phyloP scores from a whole-genome alignment of 2,329 filamentous ascomycete genomes.

The Aspergillus pseudoterreus region DNA sequence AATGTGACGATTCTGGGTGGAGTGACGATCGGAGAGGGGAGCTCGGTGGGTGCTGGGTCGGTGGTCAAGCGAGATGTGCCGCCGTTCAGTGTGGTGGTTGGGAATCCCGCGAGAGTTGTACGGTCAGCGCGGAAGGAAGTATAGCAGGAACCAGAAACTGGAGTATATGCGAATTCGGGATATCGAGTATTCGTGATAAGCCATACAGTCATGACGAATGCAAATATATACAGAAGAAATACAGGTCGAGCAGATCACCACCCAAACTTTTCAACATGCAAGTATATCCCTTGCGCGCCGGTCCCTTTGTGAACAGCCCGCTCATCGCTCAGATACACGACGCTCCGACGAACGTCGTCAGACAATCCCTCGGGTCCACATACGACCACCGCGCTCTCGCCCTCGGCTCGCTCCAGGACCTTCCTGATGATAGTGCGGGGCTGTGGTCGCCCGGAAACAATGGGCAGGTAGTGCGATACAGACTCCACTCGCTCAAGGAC shows the following conservation, averaged over 20 bases:
- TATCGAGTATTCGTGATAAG: background rate
- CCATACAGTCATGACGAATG: background rate
- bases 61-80: slow-evolving; percentile 59
- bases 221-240: background rate
- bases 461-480: slow-evolving; percentile 8
- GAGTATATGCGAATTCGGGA: background rate
- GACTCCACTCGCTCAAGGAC: slow-evolving; percentile 2
- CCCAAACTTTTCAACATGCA: slow-evolving; percentile 58
- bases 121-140: slow-evolving; percentile 1
- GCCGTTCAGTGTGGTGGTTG: slow-evolving; percentile 32
- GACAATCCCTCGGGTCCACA: slow-evolving; percentile 58
- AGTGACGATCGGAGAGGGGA: slow-evolving; percentile 70
- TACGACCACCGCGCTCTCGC: slow-evolving; percentile 61
- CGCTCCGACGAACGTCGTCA: slow-evolving; percentile 52
- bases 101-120: slow-evolving; percentile 33
- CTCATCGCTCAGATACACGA: slow-evolving; percentile 59
- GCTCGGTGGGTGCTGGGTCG: slow-evolving; percentile 70
- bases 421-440: slow-evolving; percentile 51
- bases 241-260: slow-evolving; percentile 24
- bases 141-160: background rate
- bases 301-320: slow-evolving; percentile 65
- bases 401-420: slow-evolving; percentile 55
- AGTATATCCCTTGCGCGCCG: slow-evolving; percentile 60
- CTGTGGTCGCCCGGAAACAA: slow-evolving; percentile 52
- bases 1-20: slow-evolving; percentile 69